Evolutionary conservation across 2,329 filamentous ascomycete genomes (phyloP).

Genomic region (Pseudocercospora fuligena): DNA sequence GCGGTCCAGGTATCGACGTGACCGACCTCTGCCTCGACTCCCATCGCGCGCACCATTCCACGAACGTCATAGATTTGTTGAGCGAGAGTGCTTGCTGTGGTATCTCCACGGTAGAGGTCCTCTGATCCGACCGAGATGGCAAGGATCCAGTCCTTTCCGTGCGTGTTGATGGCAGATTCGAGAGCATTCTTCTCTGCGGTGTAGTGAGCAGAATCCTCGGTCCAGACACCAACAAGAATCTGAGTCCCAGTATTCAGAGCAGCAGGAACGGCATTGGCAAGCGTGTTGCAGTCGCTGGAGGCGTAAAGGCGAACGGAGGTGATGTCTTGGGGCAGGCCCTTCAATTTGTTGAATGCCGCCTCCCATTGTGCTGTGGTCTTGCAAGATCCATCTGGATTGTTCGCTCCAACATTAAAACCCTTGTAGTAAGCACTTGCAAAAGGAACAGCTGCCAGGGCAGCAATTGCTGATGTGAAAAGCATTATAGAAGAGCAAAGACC

Average conservation of each 20-base stretch:
- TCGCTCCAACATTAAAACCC: constrained; percentile 51
- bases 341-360: constrained; percentile 44
- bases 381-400: constrained; percentile 46
- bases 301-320: constrained; percentile 69
- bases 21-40: constrained; percentile 58
- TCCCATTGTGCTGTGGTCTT: constrained; percentile 45
- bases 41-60: constrained; percentile 56
- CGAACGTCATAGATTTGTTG: constrained; percentile 58
- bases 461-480: constrained; percentile 37
- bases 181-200: constrained; percentile 66
- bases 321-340: constrained; percentile 57
- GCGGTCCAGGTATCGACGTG: constrained; percentile 65
- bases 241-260: constrained; percentile 65
- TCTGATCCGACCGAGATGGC: constrained; percentile 70
- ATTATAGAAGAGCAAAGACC: constrained; percentile 22
- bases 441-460: constrained; percentile 42
- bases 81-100: constrained; percentile 47
- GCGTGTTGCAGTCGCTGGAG: constrained; percentile 59
- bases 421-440: constrained; percentile 46
- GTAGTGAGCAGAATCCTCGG: constrained; percentile 55
- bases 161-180: constrained; percentile 58
- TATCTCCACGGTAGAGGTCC: constrained; percentile 66
- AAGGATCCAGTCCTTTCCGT: constrained; percentile 64
- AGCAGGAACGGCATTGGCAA: constrained; percentile 58
- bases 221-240: constrained; percentile 69